Percentiles rank a stretch among this genome's conserved stretches.
Conservation (phyloP, 164 flowering plant genomes). For the Cinnamomum chago region DNA sequence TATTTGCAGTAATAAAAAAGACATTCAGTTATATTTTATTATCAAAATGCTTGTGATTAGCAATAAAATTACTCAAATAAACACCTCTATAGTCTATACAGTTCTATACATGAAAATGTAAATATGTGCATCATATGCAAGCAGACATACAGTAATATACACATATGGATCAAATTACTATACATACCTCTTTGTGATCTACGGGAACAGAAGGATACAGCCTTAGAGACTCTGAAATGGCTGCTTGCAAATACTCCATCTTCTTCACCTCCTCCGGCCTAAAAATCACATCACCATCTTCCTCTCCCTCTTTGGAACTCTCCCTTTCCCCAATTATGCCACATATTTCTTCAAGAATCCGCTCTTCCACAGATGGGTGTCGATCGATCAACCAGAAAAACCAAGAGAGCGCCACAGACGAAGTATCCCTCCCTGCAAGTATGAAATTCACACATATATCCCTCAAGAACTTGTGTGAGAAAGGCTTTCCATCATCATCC, state of each 20-base stretch:
- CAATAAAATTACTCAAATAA: no score
- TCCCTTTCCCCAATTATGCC: slow-evolving; percentile 36
- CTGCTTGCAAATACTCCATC: slow-evolving; percentile 94
- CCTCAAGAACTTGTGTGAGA: slow-evolving; percentile 65
- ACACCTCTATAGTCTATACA: neutral
- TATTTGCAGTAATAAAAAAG: no score
- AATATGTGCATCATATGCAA: neutral
- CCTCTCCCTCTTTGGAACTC: neutral
- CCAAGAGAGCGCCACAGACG: slow-evolving; percentile 89
- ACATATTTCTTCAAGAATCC: slow-evolving; percentile 50
- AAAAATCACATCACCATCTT: slow-evolving; percentile 29
- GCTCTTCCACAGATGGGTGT: slow-evolving; percentile 62
- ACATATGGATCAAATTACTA: neutral
- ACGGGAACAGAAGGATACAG: slow-evolving; percentile 90
- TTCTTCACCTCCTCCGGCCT: slow-evolving; percentile 80
- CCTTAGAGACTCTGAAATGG: slow-evolving; percentile 82
- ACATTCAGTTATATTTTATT: no score
- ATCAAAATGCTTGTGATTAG: no score
- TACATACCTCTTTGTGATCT: slow-evolving; percentile 87
- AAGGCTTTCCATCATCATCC: slow-evolving; percentile 64
- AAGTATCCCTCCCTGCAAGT: slow-evolving; percentile 92
- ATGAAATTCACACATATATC: slow-evolving; percentile 92
- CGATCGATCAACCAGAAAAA: slow-evolving; percentile 75
- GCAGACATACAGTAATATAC: neutral
- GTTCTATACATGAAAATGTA: no score